Evolutionary conservation across 345 rosid genomes (phyloP), one percentile per base, ranked within the genome.

Genomic region (Eutrema yunnanense): DNA sequence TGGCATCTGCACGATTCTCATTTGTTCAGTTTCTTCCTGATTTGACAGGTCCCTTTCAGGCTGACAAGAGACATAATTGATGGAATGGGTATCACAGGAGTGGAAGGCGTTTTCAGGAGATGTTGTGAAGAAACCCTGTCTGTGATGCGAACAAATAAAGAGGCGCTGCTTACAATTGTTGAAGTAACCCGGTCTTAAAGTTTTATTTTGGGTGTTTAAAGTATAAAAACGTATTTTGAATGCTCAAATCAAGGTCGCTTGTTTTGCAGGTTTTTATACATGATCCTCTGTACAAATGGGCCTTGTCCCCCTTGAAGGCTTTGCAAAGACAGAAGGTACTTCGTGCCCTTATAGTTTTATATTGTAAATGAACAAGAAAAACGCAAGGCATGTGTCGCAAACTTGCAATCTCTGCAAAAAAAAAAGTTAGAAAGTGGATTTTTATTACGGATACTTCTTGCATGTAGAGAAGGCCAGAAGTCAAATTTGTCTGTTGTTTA

Each of bases 211-310:
- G 26, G 26, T 67, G 5, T 42, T 2, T 14, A 14, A 62, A 37
- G 36, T 63, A 36, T 3, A 27, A 14, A 34, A 41, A 40, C 6
- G 29, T 7, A 37, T 46, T 12, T 30, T 40, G 37, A 30, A 44
- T 62, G 27, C 72, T 65, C 47, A 67, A 30, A 56, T 51, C 34
- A 44, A 26, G 50, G 67, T 71, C 29, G 32, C 40, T 72, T 73
- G 72, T 60, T 47, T 47, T 84, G 81, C 89, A 94, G 99, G 99
- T 94, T 51, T 95, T 95, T 74, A 95, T 95, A 75, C 97, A 95
- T 84, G 97, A 95, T 79, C 99, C 99, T 52, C 82, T 95, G 54
- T 94, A 94, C 81, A 92, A 94, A 75, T 94, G 99, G 99, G 99
- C 99, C 64, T 78, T 92, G 70, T 92, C 97, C 67, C 97, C 96